Conservation (phyloP, 345 rosid genomes). For the Sisymbrium altissimum region DNA sequence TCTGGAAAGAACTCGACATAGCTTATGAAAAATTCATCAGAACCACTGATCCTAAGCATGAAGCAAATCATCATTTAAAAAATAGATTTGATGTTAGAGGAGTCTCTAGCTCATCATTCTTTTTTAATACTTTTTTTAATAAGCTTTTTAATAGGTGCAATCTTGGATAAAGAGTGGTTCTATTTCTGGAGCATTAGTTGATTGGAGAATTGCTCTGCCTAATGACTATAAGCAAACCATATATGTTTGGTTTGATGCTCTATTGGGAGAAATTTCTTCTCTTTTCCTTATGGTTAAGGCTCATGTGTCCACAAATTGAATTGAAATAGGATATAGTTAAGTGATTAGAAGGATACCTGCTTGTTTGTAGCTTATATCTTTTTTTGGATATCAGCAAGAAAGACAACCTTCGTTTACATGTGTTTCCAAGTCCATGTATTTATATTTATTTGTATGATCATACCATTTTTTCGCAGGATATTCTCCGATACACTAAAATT, state of each 20-base stretch:
- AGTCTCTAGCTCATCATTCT: conserved; percentile 4
- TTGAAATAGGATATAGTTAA: not conserved
- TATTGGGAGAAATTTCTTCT: conserved; percentile 60
- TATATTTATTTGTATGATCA: too few species aligned
- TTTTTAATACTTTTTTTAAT: not conserved
- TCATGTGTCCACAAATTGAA: too few species aligned
- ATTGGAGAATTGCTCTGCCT: conserved; percentile 97
- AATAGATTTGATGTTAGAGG: too few species aligned
- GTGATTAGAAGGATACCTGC: not conserved
- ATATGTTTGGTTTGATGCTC: conserved; percentile 98
- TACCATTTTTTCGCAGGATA: too few species aligned
- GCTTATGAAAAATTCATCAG: conserved; percentile 75
- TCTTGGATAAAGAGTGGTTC: conserved; percentile 89
- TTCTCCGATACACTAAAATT: too few species aligned
- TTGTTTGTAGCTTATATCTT: not conserved
- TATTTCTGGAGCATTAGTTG: conserved; percentile 89
- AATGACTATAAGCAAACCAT: conserved; percentile 80
- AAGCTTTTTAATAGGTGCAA: conserved; percentile 63
- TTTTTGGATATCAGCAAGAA: not conserved
- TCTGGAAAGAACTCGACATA: conserved; percentile 86
- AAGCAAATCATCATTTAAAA: too few species aligned
- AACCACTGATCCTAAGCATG: conserved; percentile 89
- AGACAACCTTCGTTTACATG: not conserved
- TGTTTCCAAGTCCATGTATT: too few species aligned
- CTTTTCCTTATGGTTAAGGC: not conserved